Evolutionary conservation across 108 stramenopile species (phyloP).

Genomic region (Stephanodiscus minutulus): DNA sequence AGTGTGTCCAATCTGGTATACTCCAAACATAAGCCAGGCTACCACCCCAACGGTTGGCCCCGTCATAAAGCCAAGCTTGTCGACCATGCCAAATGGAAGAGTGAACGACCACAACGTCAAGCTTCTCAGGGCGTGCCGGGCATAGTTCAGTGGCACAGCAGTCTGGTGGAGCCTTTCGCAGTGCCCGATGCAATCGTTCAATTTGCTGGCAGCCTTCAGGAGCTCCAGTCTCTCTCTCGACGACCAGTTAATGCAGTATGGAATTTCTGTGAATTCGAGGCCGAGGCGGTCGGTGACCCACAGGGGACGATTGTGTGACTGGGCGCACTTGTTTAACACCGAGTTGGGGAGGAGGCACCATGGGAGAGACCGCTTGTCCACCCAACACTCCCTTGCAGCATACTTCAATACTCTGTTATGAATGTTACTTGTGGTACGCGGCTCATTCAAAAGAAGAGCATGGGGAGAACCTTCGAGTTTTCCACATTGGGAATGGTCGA

Average conservation of each 20-base stretch:
- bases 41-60: constrained; percentile 78
- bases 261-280: constrained; percentile 52
- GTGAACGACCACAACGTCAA: constrained; percentile 83
- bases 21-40: constrained; percentile 89
- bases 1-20: constrained; percentile 89
- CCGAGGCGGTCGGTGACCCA: constrained; percentile 70
- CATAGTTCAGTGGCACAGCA: constrained; percentile 90
- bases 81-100: constrained; percentile 80
- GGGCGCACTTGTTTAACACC: constrained; percentile 43
- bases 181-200: constrained; percentile 72
- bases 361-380: constrained; percentile 60
- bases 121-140: constrained; percentile 81
- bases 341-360: constrained; percentile 58
- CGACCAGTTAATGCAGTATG: constrained; percentile 53
- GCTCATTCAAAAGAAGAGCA: constrained; percentile 37
- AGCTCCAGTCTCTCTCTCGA: constrained; percentile 73
- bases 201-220: constrained; percentile 56
- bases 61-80: constrained; percentile 73
- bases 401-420: not conserved
- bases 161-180: constrained; percentile 92
- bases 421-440: constrained; percentile 4
- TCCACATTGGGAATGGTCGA: constrained; percentile 44
- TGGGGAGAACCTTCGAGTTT: constrained; percentile 23
- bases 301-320: constrained; percentile 68
- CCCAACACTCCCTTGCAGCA: constrained; percentile 48